Evolutionary conservation across 352 stramenopile genomes (phyloP), one percentile per base, ranked within the genome.

Genomic region (Globisporangium solare): DNA sequence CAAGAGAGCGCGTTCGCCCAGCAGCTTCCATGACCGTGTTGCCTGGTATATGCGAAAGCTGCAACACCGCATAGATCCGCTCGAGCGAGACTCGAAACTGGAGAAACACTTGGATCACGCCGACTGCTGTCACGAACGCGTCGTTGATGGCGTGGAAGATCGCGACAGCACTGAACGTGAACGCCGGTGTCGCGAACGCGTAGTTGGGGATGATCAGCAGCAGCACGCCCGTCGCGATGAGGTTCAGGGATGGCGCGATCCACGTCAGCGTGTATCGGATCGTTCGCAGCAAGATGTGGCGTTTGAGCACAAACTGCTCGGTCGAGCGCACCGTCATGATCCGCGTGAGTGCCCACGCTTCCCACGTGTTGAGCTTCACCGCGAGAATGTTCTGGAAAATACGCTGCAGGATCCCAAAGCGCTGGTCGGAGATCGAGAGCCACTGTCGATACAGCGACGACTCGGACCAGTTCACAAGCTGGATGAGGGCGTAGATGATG

Each of bases 331-430:
- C 67, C 1, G 39, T 37, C 21, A 77, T 64, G 45, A 86, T 63
- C 20, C 72, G 76, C 2, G 61, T 54, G 35, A 83, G 59, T 49
- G 74, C 74, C 39, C 70, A 77, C 46, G 79, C 68, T 59, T 88
- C 72, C 78, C 78, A 88, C 3, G 71, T 63, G 13, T 79, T 82
- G 0, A 88, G 53, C 17, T 88, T 88, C 17, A 86, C 64, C 42
- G 58, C 58, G 17, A 59, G 13, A 12, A 64, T 54, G 43, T 64
- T 35, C 21, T 59, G 53, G 21, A 64, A 59, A 15, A 43, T 22
- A 17, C 51, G 42, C 39, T 54, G 46, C 2, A 64, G 58, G 50
- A 59, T 42, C 0, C 51, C 40, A 40, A 64, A 64, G 43, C 58
- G 50, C 21, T 59, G 20, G 46, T 64, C 58, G n/a, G 58, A 59